Base-by-base conservation (phyloP, 306 rosid species). In the Vigna trinervia region DNA sequence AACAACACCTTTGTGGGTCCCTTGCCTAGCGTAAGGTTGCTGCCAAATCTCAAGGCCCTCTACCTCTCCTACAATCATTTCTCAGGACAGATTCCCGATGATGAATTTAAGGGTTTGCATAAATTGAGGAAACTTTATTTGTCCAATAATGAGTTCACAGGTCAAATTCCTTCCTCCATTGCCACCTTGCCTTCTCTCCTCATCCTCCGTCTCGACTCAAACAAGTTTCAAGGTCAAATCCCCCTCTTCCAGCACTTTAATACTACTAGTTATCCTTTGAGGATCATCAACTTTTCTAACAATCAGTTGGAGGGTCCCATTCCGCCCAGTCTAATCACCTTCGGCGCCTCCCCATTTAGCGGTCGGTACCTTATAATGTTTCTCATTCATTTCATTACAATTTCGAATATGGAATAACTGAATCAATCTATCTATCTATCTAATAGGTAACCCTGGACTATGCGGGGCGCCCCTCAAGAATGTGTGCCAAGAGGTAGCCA, bases 1-100 rank as follows among this genome's bases (percentile, higher is more conserved):
- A 95, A 92, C 82, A 95, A 95, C 66, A 85, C 96, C 6, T 87
- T 95, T 68, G 80, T 51, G 11, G 99, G 99, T 14, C 78, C 90
- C 7, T 61, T 89, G 69, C 99, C 99, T 0, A 56, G 80, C 30
- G 5, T 95, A 1, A 86, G 75, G 53, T 46, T 53, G 69, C 52
- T 92, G 2, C 79, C 80, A 12, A 73, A 60, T 45, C 51, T 95
- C 52, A 87, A 80, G 67, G 82, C 96, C 5, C 47, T 92, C 14
- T 92, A 65, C 78, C 58, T 95, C 57, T 88, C 97, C 3, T 85
- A 78, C 28, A 95, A 95, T 32, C 97, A 89, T 71, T 90, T 95
- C 71, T 86, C 88, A 0, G 99, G 97, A 1, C 71, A 63, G 43
- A 92, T 95, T 53, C 87, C 98, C 0, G 89, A 84, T n/a, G 90